A percentile compares a stretch with the other conserved stretches of the same genome.
Conservation (phyloP, 805 yeast species). For the Candida ascalaphidarum region DNA sequence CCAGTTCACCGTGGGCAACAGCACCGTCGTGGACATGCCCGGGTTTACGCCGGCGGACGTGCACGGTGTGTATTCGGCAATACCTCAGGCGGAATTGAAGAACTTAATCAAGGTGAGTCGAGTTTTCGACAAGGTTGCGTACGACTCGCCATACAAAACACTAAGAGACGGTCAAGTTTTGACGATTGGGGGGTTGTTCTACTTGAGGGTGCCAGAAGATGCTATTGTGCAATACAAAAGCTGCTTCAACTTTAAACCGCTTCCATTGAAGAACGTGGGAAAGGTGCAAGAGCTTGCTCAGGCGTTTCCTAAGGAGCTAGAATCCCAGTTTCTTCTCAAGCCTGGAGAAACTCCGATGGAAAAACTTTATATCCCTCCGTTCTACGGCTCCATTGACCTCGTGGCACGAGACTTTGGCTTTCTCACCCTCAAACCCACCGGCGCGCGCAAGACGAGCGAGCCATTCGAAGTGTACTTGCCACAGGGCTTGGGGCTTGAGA, state of each 20-base stretch:
- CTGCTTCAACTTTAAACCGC: slow-evolving; percentile 33
- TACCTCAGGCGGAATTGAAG: slow-evolving; percentile 14
- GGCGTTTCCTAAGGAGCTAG: not conserved
- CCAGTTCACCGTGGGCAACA: slow-evolving; percentile 17
- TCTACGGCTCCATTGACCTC: slow-evolving; percentile 56
- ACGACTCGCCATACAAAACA: slow-evolving; percentile 23
- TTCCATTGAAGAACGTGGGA: slow-evolving; percentile 19
- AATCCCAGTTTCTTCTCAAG: slow-evolving; percentile 6
- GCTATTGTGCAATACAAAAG: slow-evolving; percentile 41
- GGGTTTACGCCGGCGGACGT: slow-evolving; percentile 25
- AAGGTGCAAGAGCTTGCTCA: slow-evolving; percentile 10
- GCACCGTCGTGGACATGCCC: slow-evolving; percentile 37
- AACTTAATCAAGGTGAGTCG: slow-evolving; percentile 19
- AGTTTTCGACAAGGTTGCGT: slow-evolving; percentile 20
- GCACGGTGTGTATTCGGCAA: slow-evolving; percentile 19
- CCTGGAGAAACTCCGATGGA: slow-evolving; percentile 3
- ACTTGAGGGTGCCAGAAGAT: slow-evolving; percentile 43
- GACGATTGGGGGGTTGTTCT: slow-evolving; percentile 56
- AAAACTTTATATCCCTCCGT: slow-evolving; percentile 56
- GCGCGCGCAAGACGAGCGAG: slow-evolving; percentile 20
- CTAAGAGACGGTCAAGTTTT: slow-evolving; percentile 37
- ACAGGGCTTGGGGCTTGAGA: slow-evolving; percentile 40
- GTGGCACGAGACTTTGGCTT: slow-evolving; percentile 61
- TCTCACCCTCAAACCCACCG: slow-evolving; percentile 53
- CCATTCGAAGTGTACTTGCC: slow-evolving; percentile 43